Base-by-base conservation (phyloP, 371 early-diverging fungal species). In the Mortierella sp. region DNA sequence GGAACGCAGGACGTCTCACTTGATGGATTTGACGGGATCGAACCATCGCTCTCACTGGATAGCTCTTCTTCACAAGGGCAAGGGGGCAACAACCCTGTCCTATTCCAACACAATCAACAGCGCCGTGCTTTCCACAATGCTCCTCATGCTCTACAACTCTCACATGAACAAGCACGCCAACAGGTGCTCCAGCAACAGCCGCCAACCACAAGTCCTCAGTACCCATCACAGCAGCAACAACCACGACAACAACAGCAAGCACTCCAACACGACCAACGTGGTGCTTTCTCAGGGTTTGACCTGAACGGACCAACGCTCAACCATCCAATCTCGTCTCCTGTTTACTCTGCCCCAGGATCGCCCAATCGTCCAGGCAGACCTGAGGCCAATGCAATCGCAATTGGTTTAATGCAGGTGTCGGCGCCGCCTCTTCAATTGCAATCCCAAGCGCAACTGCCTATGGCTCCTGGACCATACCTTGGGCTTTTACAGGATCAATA, bases 401-500 rank as follows among this genome's bases (percentile, higher is more conserved):
- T 79, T 28, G 67, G 57, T 25, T 28, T 73, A 21, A 19, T 73
- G 19, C 15, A 57, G 4, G 60, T 30, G 29, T 59, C 72, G 12
- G 21, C 66, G 4, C 67, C 72, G 26, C 45, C n/a, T n/a, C n/a
- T n/a, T n/a, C n/a, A n/a, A n/a, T 71, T 12, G 14, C 67, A 18
- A 26, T 72, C 53, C 9, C 77, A 63, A 26, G 11, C 52, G 11
- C 28, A 65, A 23, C 43, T 69, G 15, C 21, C 70, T 7, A 37
- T 69, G 43, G 64, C 62, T 23, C 66, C 53, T 37, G 64, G 62
- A 0, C 59, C 58, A 0, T 79, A 70, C 57, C 47, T 79, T 15
- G 62, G 57, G 14, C 26, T 79, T 9, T 48, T 70, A 18, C 73
- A 73, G 0, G 73, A 73, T 21, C 73, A 79, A 7, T 66, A 69